Base-by-base conservation (phyloP, 768 basidiomycete genomes). In the Kwoniella mangroviensis region DNA sequence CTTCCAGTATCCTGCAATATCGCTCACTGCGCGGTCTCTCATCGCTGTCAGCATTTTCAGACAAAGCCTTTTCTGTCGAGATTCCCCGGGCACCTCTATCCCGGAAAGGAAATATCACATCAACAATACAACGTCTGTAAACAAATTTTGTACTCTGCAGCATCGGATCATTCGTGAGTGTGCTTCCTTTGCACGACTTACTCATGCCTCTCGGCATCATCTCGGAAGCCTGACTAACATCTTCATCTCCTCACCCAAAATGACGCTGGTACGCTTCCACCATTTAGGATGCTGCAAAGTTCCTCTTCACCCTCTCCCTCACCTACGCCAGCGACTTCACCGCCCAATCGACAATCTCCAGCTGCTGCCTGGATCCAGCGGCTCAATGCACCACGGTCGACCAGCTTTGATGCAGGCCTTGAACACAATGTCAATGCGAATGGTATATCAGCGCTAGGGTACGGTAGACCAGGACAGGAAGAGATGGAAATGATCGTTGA, bases 251-350 rank as follows among this genome's bases (percentile, higher is more conserved):
- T 34, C 34, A 34, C 5, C 34, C 34, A 34, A 54, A 9, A 54
- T 22, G 15, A 19, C 24, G 11, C 53, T 24, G 15, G 19, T 43
- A 19, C 41, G 41, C 40, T 49, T 4, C 10, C 12, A 52, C 40
- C 24, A 13, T 26, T 2, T 28, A 75, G 74, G 65, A 75, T 75
- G 74, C 71, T 72, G 59, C 74, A 75, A 60, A 40, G 58, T 72
- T 71, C 67, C 34, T 63, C 74, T n/a, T 52, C 67, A 26, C 58
- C 71, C 22, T 21, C 51, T 11, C 43, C 67, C 24, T n/a, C 24
- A 28, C 43, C 61, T 34, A 42, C 22, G 15, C 24, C 52, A 57
- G 21, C 40, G 56, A 41, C 55, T 49, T 56, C 65, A 17, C 40
- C 55, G n/a, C 26, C 56, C 21, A 19, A 41, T 28, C 41, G 34